A percentile compares a stretch with the other conserved stretches of the same genome.
Conservation (phyloP, 306 rosid species). For the Rubus idaeus region DNA sequence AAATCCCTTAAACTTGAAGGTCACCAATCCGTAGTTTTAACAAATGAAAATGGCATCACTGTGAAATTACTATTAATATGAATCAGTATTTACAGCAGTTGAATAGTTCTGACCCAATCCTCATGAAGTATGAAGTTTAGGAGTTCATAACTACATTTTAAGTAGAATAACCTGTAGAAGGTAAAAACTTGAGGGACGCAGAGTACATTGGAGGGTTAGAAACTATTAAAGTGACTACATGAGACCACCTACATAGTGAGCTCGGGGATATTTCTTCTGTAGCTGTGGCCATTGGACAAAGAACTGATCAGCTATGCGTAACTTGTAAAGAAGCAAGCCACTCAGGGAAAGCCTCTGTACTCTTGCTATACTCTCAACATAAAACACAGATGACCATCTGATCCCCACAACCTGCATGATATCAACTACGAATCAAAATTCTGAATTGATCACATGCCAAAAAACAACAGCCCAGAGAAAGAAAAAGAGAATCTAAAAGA, state of each 20-base stretch:
- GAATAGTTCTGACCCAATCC: neutral
- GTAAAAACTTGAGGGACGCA: neutral
- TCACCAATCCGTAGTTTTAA: neutral
- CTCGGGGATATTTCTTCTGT: slow-evolving; percentile 63
- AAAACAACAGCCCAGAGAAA: neutral
- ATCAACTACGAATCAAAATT: neutral
- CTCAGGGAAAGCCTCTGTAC: slow-evolving; percentile 86
- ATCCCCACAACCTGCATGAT: slow-evolving; percentile 22
- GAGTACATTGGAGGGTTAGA: neutral
- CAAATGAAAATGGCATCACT: neutral
- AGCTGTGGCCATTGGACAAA: slow-evolving; percentile 95
- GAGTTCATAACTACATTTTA: neutral
- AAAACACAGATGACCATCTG: slow-evolving; percentile 86
- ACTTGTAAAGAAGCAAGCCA: slow-evolving; percentile 83
- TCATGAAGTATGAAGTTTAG: neutral
- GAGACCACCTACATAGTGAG: slow-evolving; percentile 86
- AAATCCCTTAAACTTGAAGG: neutral
- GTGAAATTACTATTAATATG: neutral
- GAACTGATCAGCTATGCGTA: slow-evolving; percentile 73
- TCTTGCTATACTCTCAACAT: slow-evolving; percentile 96
- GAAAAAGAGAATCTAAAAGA: neutral
- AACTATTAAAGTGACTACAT: slow-evolving; percentile 46
- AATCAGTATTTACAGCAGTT: neutral
- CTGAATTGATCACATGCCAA: neutral
- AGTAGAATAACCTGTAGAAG: neutral